These are phyloP conservation scores for Penicillium nucicola DNA, from an alignment of 495 filamentous ascomycete genomes.

Conservation along the genomic window DNA sequence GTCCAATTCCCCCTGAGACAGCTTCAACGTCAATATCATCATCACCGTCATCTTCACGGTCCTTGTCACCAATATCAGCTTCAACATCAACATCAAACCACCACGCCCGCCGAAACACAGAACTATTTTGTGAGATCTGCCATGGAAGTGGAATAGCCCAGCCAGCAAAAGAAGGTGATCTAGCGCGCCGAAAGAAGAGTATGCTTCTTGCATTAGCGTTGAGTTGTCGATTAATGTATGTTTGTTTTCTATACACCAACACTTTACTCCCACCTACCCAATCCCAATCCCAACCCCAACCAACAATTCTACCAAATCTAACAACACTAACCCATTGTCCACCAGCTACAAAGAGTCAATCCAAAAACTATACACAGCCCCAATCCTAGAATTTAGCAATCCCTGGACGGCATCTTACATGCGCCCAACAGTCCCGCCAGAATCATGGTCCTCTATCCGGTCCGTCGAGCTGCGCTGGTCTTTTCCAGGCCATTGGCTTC, in stretches of 20 bases:
- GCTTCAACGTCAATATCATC: neutral
- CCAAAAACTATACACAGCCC: conserved; percentile 36
- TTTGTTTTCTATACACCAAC: no score
- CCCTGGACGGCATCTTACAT: conserved; percentile 47
- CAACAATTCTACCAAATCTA: neutral
- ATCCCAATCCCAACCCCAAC: neutral
- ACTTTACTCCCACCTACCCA: neutral
- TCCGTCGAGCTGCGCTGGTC: conserved; percentile 43
- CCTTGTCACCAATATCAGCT: neutral
- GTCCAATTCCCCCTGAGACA: conserved; percentile 24
- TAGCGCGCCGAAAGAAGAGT: neutral
- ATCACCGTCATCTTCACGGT: neutral
- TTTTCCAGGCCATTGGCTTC: conserved; percentile 45
- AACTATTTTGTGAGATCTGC: conserved; percentile 36
- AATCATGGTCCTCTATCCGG: conserved; percentile 35
- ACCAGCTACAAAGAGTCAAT: conserved; percentile 39
- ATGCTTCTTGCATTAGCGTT: conserved; percentile 18
- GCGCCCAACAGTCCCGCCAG: conserved; percentile 32
- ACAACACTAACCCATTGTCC: neutral
- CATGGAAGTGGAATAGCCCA: conserved; percentile 30
- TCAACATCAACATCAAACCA: neutral
- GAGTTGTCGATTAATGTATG: conserved; percentile 27
- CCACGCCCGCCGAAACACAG: neutral
- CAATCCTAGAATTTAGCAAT: conserved; percentile 45
- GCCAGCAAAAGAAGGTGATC: conserved; percentile 15